Percentiles rank a stretch among this genome's conserved stretches.
These are phyloP conservation scores for Carallia pectinifolia DNA, from an alignment of 345 rosid species.

Conservation along the genomic window DNA sequence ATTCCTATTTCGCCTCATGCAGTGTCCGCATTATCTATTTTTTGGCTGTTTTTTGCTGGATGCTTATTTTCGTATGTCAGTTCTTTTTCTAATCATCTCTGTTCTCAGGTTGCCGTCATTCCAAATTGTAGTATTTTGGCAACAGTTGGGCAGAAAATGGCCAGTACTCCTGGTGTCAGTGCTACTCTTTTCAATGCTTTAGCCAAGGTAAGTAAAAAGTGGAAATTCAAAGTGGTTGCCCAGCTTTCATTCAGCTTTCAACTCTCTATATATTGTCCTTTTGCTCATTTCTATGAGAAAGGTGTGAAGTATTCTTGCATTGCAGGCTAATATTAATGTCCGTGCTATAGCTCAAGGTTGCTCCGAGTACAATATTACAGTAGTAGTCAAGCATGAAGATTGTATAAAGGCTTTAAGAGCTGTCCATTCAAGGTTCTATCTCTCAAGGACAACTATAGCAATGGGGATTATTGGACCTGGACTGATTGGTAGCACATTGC, in stretches of 20 bases:
- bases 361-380: conserved; percentile 95
- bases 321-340: conserved; percentile 92
- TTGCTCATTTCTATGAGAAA: background rate
- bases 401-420: conserved; percentile 92
- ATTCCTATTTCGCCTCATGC: background rate
- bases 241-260: background rate
- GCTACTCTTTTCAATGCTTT: conserved; percentile 95
- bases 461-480: conserved; percentile 98
- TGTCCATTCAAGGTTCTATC: conserved; percentile 96
- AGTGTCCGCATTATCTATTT: background rate
- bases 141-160: conserved; percentile 98
- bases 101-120: conserved; percentile 68
- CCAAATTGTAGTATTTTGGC: conserved; percentile 95
- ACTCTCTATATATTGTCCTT: background rate
- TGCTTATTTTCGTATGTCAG: conserved; percentile 2
- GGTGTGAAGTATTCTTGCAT: conserved; percentile 5
- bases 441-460: conserved; percentile 87
- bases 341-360: conserved; percentile 99
- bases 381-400: conserved; percentile 83
- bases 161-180: conserved; percentile 98
- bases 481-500: conserved; percentile 86
- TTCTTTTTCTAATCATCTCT: conserved; percentile 17
- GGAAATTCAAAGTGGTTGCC: background rate
- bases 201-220: conserved; percentile 63
- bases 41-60: background rate